Base-by-base conservation (phyloP, 805 yeast species). In the Priceomyces melissophilus region DNA sequence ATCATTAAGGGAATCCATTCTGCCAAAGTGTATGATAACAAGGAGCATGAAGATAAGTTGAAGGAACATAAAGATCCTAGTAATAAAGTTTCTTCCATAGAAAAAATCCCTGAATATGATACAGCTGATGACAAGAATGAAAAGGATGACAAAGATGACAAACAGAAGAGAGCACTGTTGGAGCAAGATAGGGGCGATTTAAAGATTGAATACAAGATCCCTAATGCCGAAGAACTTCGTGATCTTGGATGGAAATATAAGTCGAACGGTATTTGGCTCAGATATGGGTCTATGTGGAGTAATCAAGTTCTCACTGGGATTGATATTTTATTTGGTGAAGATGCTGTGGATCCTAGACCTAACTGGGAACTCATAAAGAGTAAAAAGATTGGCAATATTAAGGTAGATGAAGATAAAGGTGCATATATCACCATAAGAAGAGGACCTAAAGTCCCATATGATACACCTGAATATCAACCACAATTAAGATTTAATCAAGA, bases 271-370 rank as follows among this genome's bases (percentile, higher is more conserved):
- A 52, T 84, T 10, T 84, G 89, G 90, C 66, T 77, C 25, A 75
- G 76, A 46, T 67, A 67, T 38, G 87, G 80, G 4, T 42, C 53
- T 3, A 69, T 59, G 30, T 51, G 55, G 23, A 58, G 58, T 17
- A 49, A 55, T 9, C 44, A 58, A 14, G 67, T 80, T 1, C 58
- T 83, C 5, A 75, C 80, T 6, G 86, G 74, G 2, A 51, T 88
- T 10, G 87, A 85, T 47, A 71, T 87, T 1, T 61, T 90, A 28
- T 89, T 80, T 64, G 95, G 95, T 1, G 55, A 58, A 2, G 87
- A 81, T 47, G 82, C 86, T 1, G 79, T 76, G 3, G 96, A 87
- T 39, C 95, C 96, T 3, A 68, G 96, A 41, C 78, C 79, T 0
- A 76, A 76, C 36, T 89, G 96, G 96, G 47, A 57, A 2, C 48